Percentiles rank a stretch among this genome's conserved stretches.
Conservation (phyloP, 257 asterid species). For the Fraxinus cuspidata region DNA sequence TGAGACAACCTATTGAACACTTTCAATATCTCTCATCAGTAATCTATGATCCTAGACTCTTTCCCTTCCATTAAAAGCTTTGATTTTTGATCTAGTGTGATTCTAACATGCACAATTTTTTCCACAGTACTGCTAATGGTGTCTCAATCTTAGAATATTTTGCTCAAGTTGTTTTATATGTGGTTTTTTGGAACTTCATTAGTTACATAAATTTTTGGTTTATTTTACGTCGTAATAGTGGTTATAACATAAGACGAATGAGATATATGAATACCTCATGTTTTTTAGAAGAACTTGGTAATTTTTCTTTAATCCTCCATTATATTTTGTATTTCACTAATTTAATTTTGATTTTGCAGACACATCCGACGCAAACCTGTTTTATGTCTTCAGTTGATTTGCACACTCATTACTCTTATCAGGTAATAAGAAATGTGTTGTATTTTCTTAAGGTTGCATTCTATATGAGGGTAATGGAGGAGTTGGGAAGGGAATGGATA, state of each 20-base stretch:
- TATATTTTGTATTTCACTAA: background rate
- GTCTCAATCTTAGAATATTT: background rate
- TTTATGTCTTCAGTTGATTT: conserved; percentile 66
- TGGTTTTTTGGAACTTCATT: background rate
- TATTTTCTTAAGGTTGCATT: background rate
- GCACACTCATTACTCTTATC: conserved; percentile 67
- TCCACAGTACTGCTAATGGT: background rate
- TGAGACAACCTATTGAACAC: background rate
- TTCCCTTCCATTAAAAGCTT: background rate
- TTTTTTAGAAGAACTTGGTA: background rate
- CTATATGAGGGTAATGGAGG: background rate
- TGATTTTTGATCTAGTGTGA: background rate
- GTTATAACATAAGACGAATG: background rate
- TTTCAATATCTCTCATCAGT: background rate
- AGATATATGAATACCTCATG: background rate
- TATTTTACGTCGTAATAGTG: background rate
- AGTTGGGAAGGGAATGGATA: background rate
- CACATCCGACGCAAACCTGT: conserved; percentile 65
- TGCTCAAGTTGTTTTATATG: background rate
- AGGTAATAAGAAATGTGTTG: conserved; percentile 33
- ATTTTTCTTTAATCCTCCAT: background rate
- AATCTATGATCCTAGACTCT: background rate
- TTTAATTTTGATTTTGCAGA: conserved; percentile 43
- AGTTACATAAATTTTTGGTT: background rate
- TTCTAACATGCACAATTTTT: background rate